Percentiles rank a stretch among this genome's conserved stretches.
These are phyloP conservation scores for Calonectria fujianensis DNA, from an alignment of 2,329 filamentous ascomycete species.

Conservation along the genomic window DNA sequence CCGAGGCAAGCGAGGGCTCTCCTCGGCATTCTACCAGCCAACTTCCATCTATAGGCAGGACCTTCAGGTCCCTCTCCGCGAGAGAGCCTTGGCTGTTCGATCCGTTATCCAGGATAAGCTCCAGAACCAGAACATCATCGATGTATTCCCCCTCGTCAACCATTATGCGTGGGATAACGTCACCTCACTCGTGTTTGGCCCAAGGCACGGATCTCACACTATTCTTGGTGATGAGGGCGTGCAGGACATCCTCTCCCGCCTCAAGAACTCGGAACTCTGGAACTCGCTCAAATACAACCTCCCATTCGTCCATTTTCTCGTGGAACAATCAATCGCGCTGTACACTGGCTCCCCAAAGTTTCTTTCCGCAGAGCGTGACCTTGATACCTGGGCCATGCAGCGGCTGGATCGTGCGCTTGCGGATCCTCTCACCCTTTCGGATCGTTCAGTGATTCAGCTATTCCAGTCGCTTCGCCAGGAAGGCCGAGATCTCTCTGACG, in stretches of 20 bases:
- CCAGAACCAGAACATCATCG: conserved; percentile 7
- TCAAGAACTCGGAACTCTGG: conserved; percentile 29
- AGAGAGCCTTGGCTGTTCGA: conserved; percentile 2
- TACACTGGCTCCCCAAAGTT: conserved; percentile 12
- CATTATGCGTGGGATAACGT: conserved; percentile 17
- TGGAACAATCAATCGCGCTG: conserved; percentile 6
- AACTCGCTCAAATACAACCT: conserved; percentile 28
- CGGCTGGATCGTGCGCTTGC: conserved; percentile 11
- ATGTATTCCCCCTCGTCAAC: conserved; percentile 15
- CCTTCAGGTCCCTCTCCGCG: conserved; percentile 13
- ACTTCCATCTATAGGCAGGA: conserved; percentile 26
- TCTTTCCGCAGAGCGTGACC: conserved; percentile 6
- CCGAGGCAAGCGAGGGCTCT: conserved; percentile 23
- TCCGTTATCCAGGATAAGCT: conserved; percentile 9
- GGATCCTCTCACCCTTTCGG: conserved; percentile 1
- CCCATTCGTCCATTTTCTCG: neutral
- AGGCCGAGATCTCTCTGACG: conserved; percentile 14
- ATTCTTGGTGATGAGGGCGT: conserved; percentile 15
- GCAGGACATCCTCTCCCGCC: conserved; percentile 11
- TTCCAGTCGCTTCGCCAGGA: conserved; percentile 13
- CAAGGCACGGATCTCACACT: conserved; percentile 13
- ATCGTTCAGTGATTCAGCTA: conserved; percentile 5
- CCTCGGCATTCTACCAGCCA: conserved; percentile 25
- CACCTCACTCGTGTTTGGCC: conserved; percentile 5
- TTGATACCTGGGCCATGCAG: conserved; percentile 11